These are phyloP conservation scores for Zasmidium cellare DNA, from an alignment of 2,329 filamentous ascomycete species.

Conservation along the genomic window DNA sequence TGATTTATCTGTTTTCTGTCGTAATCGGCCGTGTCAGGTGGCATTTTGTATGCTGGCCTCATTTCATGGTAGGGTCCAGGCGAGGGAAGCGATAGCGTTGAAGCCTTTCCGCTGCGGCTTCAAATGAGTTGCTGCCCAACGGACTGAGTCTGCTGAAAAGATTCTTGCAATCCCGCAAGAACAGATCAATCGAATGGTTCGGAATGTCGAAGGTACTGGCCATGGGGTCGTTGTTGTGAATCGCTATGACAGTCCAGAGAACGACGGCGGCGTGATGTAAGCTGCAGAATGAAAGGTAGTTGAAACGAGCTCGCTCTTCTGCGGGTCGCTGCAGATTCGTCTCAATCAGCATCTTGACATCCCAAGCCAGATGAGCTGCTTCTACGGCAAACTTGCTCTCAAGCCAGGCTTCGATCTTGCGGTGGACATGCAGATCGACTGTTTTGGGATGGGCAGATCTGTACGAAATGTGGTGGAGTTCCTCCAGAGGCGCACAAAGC, in stretches of 20 bases:
- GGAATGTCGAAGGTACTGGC: slow-evolving; percentile 1
- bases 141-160: slow-evolving; percentile 16
- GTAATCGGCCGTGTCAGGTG: too few species aligned
- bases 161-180: slow-evolving; percentile 15
- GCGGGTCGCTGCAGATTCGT: slow-evolving; percentile 10
- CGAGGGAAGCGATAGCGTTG: slow-evolving; percentile 11
- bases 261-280: slow-evolving; percentile 22
- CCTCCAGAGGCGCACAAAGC: slow-evolving; percentile 14
- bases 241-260: slow-evolving; percentile 16
- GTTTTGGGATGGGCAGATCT: slow-evolving; percentile 10
- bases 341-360: slow-evolving; percentile 15
- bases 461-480: slow-evolving; percentile 19
- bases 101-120: slow-evolving; percentile 15
- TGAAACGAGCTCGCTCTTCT: slow-evolving; percentile 14
- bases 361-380: slow-evolving; percentile 16
- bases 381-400: slow-evolving; percentile 9
- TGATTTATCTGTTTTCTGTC: too few species aligned
- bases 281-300: slow-evolving; percentile 19
- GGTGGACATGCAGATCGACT: slow-evolving; percentile 7
- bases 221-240: background rate
- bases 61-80: background rate
- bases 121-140: slow-evolving; percentile 19
- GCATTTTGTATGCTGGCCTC: too few species aligned
- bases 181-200: slow-evolving; percentile 7
- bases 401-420: slow-evolving; percentile 13